phyloP scores from a whole-genome alignment of 2,329 filamentous ascomycete genomes.

The Scedosporium aurantiacum region DNA sequence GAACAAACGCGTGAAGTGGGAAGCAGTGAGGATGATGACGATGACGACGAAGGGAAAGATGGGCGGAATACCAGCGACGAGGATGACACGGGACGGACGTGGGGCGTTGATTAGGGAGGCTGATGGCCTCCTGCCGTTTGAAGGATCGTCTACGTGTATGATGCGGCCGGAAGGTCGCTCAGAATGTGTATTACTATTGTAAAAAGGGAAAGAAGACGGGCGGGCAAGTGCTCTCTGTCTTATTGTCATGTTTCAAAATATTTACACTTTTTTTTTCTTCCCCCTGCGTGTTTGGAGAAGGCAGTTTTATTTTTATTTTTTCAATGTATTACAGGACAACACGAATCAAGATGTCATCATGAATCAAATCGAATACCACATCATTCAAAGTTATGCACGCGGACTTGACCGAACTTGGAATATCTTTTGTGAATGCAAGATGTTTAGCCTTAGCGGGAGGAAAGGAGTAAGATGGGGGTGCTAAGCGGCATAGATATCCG shows the following conservation, averaged over 20 bases:
- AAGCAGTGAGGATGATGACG: slow-evolving; percentile 8
- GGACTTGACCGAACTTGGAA: too few relatives aligned
- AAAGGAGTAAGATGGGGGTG: too few relatives aligned
- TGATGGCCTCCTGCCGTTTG: not conserved
- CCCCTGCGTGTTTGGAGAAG: not conserved
- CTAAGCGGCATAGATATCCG: too few relatives aligned
- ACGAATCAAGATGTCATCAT: too few relatives aligned
- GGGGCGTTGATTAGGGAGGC: slow-evolving; percentile 10
- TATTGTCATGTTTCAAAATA: not conserved
- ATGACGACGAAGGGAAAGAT: slow-evolving; percentile 10
- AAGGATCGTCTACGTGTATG: not conserved
- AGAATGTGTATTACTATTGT: slow-evolving; percentile 4
- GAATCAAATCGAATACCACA: too few relatives aligned
- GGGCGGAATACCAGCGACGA: slow-evolving; percentile 5
- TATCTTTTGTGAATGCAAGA: too few relatives aligned
- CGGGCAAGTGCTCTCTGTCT: too few relatives aligned
- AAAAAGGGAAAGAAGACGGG: not conserved
- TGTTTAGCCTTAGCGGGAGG: too few relatives aligned
- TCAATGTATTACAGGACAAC: too few relatives aligned
- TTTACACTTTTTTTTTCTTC: not conserved
- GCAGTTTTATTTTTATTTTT: too few relatives aligned
- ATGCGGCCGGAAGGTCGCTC: not conserved
- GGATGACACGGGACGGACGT: slow-evolving; percentile 8
- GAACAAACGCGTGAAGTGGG: slow-evolving; percentile 16
- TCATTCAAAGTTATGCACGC: too few relatives aligned